Conservation (phyloP, 176 grass and related monocot species). For the Metroxylon sagu region DNA sequence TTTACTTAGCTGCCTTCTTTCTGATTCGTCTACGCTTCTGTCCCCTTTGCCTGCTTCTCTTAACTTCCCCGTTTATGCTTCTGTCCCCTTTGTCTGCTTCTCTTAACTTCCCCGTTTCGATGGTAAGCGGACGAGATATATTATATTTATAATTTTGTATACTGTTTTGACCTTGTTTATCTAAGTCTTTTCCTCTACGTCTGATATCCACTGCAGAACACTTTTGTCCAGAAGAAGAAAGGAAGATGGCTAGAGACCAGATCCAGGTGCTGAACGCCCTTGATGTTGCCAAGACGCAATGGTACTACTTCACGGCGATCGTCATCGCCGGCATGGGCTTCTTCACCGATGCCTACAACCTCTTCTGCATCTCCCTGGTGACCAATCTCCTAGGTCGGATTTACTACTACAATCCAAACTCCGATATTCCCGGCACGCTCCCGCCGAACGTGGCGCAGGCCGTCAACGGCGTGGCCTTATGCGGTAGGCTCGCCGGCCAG, state of each 20-base stretch:
- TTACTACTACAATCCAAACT: constrained; percentile 10
- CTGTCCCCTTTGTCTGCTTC: no score
- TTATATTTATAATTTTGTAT: no score
- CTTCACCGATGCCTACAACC: constrained; percentile 21
- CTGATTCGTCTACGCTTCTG: no score
- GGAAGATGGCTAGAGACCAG: background rate
- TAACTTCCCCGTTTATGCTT: no score
- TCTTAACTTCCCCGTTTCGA: no score
- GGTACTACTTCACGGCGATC: constrained; percentile 47
- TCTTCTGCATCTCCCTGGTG: constrained; percentile 31
- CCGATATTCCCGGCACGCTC: background rate
- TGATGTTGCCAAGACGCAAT: constrained; percentile 33
- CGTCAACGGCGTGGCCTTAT: constrained; percentile 9
- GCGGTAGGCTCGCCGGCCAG: constrained; percentile 10
- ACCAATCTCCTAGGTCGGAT: constrained; percentile 38
- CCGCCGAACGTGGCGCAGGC: background rate
- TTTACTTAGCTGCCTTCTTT: no score
- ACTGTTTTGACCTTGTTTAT: no score
- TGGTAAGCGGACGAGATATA: no score
- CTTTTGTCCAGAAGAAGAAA: no score
- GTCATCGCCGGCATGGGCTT: constrained; percentile 17
- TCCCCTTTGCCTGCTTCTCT: no score
- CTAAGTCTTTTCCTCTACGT: no score
- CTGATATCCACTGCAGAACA: no score
- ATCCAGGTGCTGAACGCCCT: constrained; percentile 26